Conservation (phyloP, 1,139 yeast genomes). For the Candida sp. region DNA sequence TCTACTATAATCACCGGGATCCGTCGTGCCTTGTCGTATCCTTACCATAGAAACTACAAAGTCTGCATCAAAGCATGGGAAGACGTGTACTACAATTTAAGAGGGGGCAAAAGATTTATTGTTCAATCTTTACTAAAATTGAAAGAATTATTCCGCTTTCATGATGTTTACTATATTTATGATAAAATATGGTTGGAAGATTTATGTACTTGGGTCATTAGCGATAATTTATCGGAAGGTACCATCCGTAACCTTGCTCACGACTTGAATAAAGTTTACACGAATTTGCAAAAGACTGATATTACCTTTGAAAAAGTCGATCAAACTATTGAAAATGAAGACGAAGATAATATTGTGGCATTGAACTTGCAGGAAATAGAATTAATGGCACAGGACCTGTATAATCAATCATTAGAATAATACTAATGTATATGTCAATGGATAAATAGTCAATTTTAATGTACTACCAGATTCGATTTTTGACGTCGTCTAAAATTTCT, state of each 20-base stretch:
- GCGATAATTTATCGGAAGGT: conserved; percentile 47
- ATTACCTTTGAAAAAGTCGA: conserved; percentile 38
- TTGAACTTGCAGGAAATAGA: conserved; percentile 49
- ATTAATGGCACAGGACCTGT: conserved; percentile 52
- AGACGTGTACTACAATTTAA: conserved; percentile 63
- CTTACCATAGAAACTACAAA: conserved; percentile 71
- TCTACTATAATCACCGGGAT: conserved; percentile 58
- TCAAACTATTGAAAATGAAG: conserved; percentile 13
- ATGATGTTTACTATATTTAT: conserved; percentile 87
- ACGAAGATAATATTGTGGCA: conserved; percentile 36
- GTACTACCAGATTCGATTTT: too few species aligned
- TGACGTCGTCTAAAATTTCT: too few species aligned
- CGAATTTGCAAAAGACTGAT: conserved; percentile 19
- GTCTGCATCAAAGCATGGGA: conserved; percentile 65
- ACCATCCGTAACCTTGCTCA: conserved; percentile 62
- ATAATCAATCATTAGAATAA: conserved; percentile 17
- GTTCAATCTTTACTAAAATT: conserved; percentile 56
- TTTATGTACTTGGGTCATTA: conserved; percentile 73
- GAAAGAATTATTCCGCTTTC: conserved; percentile 75
- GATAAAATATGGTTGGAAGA: conserved; percentile 81
- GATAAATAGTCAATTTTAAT: too few species aligned
- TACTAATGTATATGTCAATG: too few species aligned
- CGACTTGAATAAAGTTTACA: conserved; percentile 47
- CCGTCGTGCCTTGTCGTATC: conserved; percentile 74
- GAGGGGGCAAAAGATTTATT: conserved; percentile 68